Evolutionary conservation across 1,284 basidiomycete species (phyloP), one percentile per base, ranked within the genome.

Genomic region (Pascua sp.): DNA sequence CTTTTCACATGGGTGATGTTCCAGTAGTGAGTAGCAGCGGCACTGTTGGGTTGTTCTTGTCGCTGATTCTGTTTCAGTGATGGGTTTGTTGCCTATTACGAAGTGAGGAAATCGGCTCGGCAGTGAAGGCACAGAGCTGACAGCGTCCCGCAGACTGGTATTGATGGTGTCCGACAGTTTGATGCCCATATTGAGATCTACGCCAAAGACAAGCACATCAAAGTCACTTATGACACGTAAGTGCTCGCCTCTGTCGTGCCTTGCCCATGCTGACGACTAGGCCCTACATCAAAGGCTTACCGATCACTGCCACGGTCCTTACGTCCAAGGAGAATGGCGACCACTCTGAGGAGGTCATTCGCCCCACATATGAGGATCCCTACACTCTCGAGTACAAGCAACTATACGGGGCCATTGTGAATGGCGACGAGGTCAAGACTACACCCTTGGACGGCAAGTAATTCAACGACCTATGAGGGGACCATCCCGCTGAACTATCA

Each of bases 101-200:
- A 75, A 63, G 69, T 77, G 54, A n/a, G n/a, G n/a, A n/a, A n/a
- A n/a, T n/a, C n/a, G n/a, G n/a, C n/a, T n/a, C n/a, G n/a, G n/a
- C n/a, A n/a, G n/a, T n/a, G n/a, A n/a, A n/a, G n/a, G n/a, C n/a
- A n/a, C n/a, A n/a, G n/a, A n/a, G n/a, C n/a, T n/a, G n/a, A n/a
- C n/a, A n/a, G n/a, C n/a, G n/a, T n/a, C n/a, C n/a, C n/a, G n/a
- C n/a, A n/a, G n/a, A n/a, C 75, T 55, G 73, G 67, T 0, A 75
- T 78, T 18, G 77, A 78, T 57, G 48, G 72, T 10, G 77, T 80
- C 1, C 71, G 69, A 11, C 56, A 73, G 2, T 80, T 80, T 57
- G 79, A 80, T 51, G 75, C 77, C 2, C 75, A 75, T 53, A 71
- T 80, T 56, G 79, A 80, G 59, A 73, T 80, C 10, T 75, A 73